These are phyloP conservation scores for Hymenoscyphus linearis DNA, from an alignment of 2,329 filamentous ascomycete species.

Conservation along the genomic window DNA sequence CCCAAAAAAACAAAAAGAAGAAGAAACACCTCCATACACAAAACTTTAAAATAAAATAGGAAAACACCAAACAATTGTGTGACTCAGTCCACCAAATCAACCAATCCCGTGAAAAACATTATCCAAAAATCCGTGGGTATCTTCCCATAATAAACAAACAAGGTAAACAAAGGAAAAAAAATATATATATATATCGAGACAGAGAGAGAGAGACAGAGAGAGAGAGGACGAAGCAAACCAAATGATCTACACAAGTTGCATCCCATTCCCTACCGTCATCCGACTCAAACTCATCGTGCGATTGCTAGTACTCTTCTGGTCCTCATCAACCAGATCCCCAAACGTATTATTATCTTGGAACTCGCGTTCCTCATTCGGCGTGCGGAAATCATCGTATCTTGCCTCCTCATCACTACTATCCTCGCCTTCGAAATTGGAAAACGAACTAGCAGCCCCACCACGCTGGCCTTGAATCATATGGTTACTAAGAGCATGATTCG, in stretches of 20 bases:
- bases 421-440: conserved; percentile 30
- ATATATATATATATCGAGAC: too few species aligned
- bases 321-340: conserved; percentile 31
- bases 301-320: conserved; percentile 44
- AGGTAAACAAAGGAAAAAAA: too few species aligned
- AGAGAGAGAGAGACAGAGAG: too few species aligned
- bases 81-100: too few species aligned
- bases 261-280: conserved; percentile 40
- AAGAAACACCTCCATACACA: too few species aligned
- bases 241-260: conserved; percentile 16
- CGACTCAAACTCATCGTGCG: conserved; percentile 61
- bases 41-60: too few species aligned
- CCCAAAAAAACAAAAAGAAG: too few species aligned
- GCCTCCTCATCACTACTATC: conserved; percentile 24
- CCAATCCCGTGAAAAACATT: too few species aligned
- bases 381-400: conserved; percentile 44
- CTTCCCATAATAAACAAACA: too few species aligned
- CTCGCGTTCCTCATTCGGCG: conserved; percentile 43
- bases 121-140: too few species aligned
- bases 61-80: too few species aligned
- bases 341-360: conserved; percentile 40
- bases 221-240: background rate
- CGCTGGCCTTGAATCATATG: conserved; percentile 3
- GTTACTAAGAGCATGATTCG: conserved; percentile 2
- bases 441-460: too few species aligned